Evolutionary conservation across 208 protist genomes (phyloP).

Genomic region (Leishmania major): DNA sequence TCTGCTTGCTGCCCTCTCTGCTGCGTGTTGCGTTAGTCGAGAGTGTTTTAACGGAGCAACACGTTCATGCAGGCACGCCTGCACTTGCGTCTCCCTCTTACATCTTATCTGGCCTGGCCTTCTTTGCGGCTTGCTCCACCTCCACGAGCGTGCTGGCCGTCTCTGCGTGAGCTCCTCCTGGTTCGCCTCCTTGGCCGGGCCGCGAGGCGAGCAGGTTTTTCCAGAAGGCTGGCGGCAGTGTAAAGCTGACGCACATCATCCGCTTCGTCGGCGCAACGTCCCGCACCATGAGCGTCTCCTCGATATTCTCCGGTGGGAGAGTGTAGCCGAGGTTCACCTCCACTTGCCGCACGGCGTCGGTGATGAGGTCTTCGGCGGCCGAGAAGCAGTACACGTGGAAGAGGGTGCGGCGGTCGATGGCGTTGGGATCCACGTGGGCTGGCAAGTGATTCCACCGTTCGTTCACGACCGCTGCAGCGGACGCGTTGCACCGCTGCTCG

Average conservation of each 20-base stretch:
- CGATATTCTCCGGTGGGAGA: constrained; percentile 49
- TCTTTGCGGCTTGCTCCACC: neutral
- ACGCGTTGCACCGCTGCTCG: neutral
- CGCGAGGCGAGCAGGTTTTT: constrained; percentile 6
- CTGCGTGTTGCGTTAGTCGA: neutral
- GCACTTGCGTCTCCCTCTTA: neutral
- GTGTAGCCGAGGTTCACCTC: constrained; percentile 56
- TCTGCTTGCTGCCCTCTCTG: neutral
- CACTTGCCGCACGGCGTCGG: constrained; percentile 75
- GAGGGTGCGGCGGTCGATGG: constrained; percentile 40
- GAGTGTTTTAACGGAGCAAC: neutral
- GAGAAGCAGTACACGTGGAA: constrained; percentile 93
- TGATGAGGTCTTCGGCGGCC: constrained; percentile 56
- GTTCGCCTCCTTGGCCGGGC: neutral
- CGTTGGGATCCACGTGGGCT: neutral
- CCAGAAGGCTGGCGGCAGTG: constrained; percentile 81
- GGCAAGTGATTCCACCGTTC: constrained; percentile 31
- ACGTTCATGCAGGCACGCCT: neutral
- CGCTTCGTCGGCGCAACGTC: constrained; percentile 95
- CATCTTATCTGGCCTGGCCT: neutral
- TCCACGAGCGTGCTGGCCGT: neutral
- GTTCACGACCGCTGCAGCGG: neutral
- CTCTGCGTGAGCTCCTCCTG: neutral
- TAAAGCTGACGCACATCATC: constrained; percentile 96
- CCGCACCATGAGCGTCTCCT: constrained; percentile 88